A percentile compares a stretch with the other conserved stretches of the same genome.
phyloP scores from a whole-genome alignment of 805 yeast genomes.

The Hermanozyma aechmeae region DNA sequence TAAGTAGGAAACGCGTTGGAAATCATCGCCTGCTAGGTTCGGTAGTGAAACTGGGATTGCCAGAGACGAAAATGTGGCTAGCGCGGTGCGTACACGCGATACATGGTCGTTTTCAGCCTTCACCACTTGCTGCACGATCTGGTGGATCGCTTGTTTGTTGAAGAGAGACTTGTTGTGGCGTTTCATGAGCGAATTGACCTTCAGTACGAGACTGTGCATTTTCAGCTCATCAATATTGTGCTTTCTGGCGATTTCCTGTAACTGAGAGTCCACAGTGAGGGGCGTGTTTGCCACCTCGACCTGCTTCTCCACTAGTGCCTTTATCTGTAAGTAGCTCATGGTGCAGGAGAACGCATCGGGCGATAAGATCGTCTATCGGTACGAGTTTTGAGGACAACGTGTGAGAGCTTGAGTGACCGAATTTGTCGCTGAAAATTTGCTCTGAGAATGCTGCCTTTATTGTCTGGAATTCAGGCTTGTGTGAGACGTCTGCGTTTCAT shows the following conservation, averaged over 20 bases:
- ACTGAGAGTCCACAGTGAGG: slow-evolving; percentile 10
- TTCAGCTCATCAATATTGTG: slow-evolving; percentile 3
- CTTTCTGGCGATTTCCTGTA: slow-evolving; percentile 8
- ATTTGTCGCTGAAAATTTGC: too few species aligned
- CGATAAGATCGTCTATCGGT: too few species aligned
- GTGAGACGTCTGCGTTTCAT: too few species aligned
- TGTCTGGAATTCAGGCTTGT: too few species aligned
- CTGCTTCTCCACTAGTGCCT: slow-evolving; percentile 24
- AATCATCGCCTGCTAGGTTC: slow-evolving; percentile 10
- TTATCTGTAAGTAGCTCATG: slow-evolving; percentile 20
- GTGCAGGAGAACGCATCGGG: too few species aligned
- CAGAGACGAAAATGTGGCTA: slow-evolving; percentile 12
- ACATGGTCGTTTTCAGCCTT: slow-evolving; percentile 23
- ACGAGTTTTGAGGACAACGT: too few species aligned
- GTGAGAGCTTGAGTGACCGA: neutral
- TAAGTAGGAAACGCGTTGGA: slow-evolving; percentile 7
- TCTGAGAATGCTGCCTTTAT: too few species aligned
- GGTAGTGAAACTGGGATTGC: slow-evolving; percentile 21
- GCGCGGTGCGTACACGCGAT: slow-evolving; percentile 16
- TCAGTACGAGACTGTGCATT: slow-evolving; percentile 11
- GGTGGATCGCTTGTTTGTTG: slow-evolving; percentile 22
- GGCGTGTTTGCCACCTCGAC: slow-evolving; percentile 20
- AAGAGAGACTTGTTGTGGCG: slow-evolving; percentile 20
- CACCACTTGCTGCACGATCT: slow-evolving; percentile 26
- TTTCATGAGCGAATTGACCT: slow-evolving; percentile 14